phyloP scores from a whole-genome alignment of 441 rosid species.

The Flueggea neowawraea region DNA sequence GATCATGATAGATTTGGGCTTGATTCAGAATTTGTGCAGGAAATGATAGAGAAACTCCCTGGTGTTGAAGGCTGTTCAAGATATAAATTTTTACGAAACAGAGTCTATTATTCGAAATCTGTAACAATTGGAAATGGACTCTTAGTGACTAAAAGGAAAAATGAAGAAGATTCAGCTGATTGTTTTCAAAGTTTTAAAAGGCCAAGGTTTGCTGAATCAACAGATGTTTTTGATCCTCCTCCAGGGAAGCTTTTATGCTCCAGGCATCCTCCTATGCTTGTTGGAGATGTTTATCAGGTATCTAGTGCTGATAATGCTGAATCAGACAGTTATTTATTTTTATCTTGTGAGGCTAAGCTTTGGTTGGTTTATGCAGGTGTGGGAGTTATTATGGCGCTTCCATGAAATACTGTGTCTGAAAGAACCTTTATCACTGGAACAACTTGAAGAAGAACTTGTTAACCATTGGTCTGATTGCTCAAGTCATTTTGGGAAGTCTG shows the following conservation, averaged over 20 bases:
- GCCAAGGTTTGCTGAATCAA: constrained; percentile 38
- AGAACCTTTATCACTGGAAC: constrained; percentile 48
- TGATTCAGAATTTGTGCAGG: constrained; percentile 90
- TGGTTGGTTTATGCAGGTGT: constrained; percentile 53
- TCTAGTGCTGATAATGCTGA: constrained; percentile 11
- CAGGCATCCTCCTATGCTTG: constrained; percentile 71
- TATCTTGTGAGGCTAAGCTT: constrained; percentile 11
- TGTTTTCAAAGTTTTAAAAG: constrained; percentile 45
- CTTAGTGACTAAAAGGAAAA: constrained; percentile 47
- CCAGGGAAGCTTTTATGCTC: constrained; percentile 61
- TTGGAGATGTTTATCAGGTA: constrained; percentile 98
- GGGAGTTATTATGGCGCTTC: constrained; percentile 81
- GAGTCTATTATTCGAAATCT: constrained; percentile 40
- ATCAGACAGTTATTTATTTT: background rate
- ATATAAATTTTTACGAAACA: constrained; percentile 59
- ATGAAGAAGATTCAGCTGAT: constrained; percentile 37
- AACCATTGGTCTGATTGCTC: constrained; percentile 51
- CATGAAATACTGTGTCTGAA: constrained; percentile 69
- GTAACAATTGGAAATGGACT: constrained; percentile 69
- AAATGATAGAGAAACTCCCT: constrained; percentile 84
- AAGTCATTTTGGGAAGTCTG: constrained; percentile 32
- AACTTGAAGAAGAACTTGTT: constrained; percentile 81
- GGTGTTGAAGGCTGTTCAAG: constrained; percentile 60
- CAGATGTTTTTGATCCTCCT: constrained; percentile 47
- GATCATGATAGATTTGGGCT: constrained; percentile 92